Base-by-base conservation (phyloP, 371 early-diverging fungal species). In the Mucor mucedo region DNA sequence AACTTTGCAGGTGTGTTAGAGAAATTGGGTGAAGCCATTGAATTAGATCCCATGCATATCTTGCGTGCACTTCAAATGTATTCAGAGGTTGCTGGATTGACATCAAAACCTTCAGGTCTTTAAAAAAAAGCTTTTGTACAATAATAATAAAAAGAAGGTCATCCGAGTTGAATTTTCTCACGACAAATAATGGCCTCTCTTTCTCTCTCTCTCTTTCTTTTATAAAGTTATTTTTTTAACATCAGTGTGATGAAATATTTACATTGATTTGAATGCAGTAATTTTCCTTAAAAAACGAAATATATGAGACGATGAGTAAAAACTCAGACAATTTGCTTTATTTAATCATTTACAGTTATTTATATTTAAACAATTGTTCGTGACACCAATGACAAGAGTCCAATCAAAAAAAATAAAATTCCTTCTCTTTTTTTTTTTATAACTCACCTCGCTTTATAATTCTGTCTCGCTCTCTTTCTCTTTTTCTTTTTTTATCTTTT, bases 11-110 rank as follows among this genome's bases (percentile, higher is more conserved):
- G 72, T 27, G 86, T 83, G 8, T 71, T 87, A 38, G 85, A 87
- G 49, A 78, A 80, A 33, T 67, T 89, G 0, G 84, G 87, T 27
- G 79, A 84, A 45, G 84, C 84, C 3, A 73, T 84, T 39, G 81
- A 77, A 11, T 58, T 85, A 27, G 89, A 88, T 67, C 80, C 84
- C 2, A 63, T 73, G 45, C 82, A 86, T 58, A 85, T 88, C 58
- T 52, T 86, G 29, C 76, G 82, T 29, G 87, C 87, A 2, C 67
- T 87, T 65, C 87, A 85, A 70, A 86, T 86, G 76, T 85, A 83
- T 71, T 76, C 80, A 40, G 76, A 80, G 68, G 75, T 79, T 5
- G 62, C 72, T 45, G 60, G 48, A 11, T 41, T 59, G 11, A 28
- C 44, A 49, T 42, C 44, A 14, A 54, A 59, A 33, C 55, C 63